Evolutionary conservation across 495 filamentous ascomycete species (phyloP).

Genomic region (Corynascus novoguineensis): DNA sequence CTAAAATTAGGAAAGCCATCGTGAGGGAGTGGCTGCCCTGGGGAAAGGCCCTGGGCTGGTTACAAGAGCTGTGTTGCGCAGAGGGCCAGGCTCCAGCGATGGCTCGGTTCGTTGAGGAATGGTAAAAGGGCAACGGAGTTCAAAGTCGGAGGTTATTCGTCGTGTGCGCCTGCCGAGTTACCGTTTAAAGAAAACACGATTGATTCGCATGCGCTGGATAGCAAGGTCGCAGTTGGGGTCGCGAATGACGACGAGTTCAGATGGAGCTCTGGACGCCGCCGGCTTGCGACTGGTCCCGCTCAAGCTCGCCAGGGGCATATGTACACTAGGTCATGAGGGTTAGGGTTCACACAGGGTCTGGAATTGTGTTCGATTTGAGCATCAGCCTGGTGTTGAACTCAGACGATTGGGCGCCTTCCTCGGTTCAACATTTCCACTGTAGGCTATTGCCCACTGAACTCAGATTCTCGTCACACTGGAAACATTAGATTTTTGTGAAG

Average conservation of each 20-base stretch:
- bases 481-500: too few relatives aligned
- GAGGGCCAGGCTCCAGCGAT: background rate
- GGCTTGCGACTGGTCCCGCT: background rate
- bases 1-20: conserved; percentile 61
- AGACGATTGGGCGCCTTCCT: too few relatives aligned
- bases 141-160: background rate
- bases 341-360: background rate
- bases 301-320: background rate
- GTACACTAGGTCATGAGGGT: background rate
- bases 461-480: too few relatives aligned
- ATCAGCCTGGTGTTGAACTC: too few relatives aligned
- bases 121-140: background rate
- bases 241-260: conserved; percentile 2
- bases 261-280: background rate
- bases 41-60: background rate
- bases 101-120: background rate
- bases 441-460: too few relatives aligned
- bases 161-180: background rate
- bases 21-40: conserved; percentile 1
- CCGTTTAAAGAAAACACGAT: background rate
- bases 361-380: too few relatives aligned
- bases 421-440: too few relatives aligned
- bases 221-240: background rate
- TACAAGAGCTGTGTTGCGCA: background rate
- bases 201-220: background rate